A percentile compares a stretch with the other conserved stretches of the same genome.
phyloP scores from a whole-genome alignment of 345 rosid genomes.

The Microcos paniculata region DNA sequence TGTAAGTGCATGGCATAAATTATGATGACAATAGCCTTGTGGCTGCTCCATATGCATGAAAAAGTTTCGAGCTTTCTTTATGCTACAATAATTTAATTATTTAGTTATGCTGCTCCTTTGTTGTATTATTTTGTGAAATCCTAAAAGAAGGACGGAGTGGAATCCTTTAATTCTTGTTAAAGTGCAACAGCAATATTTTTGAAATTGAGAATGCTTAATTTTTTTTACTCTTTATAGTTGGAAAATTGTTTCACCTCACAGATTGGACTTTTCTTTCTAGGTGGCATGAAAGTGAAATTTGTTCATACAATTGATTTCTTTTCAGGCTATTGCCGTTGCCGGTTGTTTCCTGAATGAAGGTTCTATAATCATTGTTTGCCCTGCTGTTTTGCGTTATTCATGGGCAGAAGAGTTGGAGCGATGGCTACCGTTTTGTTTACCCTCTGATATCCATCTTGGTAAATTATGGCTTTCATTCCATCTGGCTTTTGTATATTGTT shows the following conservation, averaged over 20 bases:
- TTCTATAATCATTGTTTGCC: slow-evolving; percentile 87
- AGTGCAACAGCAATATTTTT: background rate
- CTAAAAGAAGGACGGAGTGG: background rate
- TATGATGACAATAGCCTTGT: background rate
- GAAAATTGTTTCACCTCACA: background rate
- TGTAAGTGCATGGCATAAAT: background rate
- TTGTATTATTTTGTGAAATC: background rate
- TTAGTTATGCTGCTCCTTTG: background rate
- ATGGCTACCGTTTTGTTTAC: slow-evolving; percentile 88
- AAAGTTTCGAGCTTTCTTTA: background rate
- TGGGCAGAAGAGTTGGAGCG: slow-evolving; percentile 98
- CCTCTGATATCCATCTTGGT: slow-evolving; percentile 94
- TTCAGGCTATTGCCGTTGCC: slow-evolving; percentile 91
- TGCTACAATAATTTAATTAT: background rate
- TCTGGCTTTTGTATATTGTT: background rate
- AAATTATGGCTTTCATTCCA: slow-evolving; percentile 16
- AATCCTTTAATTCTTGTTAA: background rate
- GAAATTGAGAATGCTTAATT: background rate
- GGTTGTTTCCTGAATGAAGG: slow-evolving; percentile 79
- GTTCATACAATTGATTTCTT: slow-evolving; percentile 23
- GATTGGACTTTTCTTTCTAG: slow-evolving; percentile 5
- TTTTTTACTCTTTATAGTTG: slow-evolving; percentile 1
- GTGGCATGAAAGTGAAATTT: slow-evolving; percentile 7
- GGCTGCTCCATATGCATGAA: background rate
- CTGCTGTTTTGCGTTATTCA: slow-evolving; percentile 80